Conservation (phyloP, 805 yeast genomes). For the Debaryomyces tyrocola region DNA sequence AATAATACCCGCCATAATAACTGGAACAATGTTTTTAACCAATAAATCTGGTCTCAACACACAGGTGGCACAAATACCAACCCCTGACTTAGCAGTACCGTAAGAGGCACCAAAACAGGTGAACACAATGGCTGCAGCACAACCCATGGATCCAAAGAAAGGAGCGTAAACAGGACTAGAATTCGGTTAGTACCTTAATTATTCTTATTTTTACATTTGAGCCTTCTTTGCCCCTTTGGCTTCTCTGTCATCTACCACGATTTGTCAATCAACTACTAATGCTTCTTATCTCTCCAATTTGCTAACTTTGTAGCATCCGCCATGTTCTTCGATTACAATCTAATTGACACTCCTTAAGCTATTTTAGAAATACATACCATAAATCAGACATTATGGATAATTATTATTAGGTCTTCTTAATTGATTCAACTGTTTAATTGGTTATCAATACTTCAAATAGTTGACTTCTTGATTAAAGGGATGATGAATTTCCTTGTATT, state of each 20-base stretch:
- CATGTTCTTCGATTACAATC: not conserved
- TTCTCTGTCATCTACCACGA: too few relatives aligned
- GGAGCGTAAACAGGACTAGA: constrained; percentile 81
- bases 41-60: constrained; percentile 95
- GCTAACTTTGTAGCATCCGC: not conserved
- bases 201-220: not conserved
- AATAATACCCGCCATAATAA: constrained; percentile 99
- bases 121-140: constrained; percentile 98
- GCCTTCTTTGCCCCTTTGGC: too few relatives aligned
- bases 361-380: constrained; percentile 53
- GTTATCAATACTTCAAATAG: not conserved
- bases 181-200: constrained; percentile 15
- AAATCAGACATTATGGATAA: constrained; percentile 61
- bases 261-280: too few relatives aligned
- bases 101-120: constrained; percentile 98
- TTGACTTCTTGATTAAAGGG: not conserved
- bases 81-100: constrained; percentile 99
- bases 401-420: not conserved
- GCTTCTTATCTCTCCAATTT: too few relatives aligned
- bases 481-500: not conserved
- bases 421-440: not conserved
- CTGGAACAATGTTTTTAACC: constrained; percentile 93
- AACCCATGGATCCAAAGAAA: constrained; percentile 98
- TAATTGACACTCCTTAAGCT: not conserved
- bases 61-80: constrained; percentile 98